Conservation (phyloP, 2,329 filamentous ascomycete genomes). For the Periconia macrospinosa region DNA sequence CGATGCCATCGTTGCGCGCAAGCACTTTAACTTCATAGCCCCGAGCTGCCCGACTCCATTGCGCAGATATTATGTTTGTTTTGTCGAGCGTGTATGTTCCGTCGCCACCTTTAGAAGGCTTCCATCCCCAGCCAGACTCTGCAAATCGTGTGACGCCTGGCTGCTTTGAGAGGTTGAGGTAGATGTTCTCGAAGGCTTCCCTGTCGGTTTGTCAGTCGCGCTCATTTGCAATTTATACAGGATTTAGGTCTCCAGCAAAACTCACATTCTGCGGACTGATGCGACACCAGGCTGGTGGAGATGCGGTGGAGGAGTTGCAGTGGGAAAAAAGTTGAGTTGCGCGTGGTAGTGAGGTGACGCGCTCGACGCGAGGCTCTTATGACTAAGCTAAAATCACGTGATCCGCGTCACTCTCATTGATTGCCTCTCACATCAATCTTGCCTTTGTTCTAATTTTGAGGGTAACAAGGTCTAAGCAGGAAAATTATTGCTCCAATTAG, state of each 20-base stretch:
- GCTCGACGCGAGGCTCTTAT: neutral
- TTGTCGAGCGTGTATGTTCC: constrained; percentile 85
- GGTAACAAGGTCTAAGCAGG: no score
- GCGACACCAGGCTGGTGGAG: neutral
- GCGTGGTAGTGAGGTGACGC: neutral
- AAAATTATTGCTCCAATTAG: neutral
- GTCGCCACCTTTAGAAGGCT: constrained; percentile 81
- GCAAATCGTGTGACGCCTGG: constrained; percentile 92
- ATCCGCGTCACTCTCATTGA: neutral
- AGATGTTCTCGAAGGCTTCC: constrained; percentile 98
- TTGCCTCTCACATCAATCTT: neutral
- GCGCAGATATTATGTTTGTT: constrained; percentile 79
- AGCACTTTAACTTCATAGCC: constrained; percentile 94
- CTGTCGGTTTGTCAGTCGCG: constrained; percentile 39
- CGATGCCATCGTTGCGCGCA: constrained; percentile 78
- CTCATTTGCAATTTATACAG: neutral
- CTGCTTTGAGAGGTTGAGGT: constrained; percentile 91
- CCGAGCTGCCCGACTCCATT: constrained; percentile 92
- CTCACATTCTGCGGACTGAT: neutral
- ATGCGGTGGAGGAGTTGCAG: neutral
- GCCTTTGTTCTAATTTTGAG: neutral
- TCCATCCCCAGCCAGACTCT: constrained; percentile 94
- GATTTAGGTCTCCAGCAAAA: neutral
- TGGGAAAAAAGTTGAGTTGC: neutral
- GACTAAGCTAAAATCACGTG: neutral